Evolutionary conservation across 495 filamentous ascomycete genomes (phyloP), one percentile per base, ranked within the genome.

Genomic region (Penicillium steckii): DNA sequence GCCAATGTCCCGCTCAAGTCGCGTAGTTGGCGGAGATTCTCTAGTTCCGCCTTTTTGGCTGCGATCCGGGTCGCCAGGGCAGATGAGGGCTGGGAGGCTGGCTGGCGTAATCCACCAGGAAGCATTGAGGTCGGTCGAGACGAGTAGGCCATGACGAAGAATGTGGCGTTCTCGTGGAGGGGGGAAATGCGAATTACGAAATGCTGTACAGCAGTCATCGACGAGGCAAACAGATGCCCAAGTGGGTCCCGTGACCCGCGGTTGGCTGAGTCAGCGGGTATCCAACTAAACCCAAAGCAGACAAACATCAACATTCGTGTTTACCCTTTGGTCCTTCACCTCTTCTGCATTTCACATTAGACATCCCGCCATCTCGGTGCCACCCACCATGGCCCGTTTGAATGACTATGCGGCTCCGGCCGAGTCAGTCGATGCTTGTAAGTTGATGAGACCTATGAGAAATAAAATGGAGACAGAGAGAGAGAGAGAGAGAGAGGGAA

Each of bases 31-130:
- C 84, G 87, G 30, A 97, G 76, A 60, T 87, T 95, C 56, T 96
- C 91, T 12, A 98, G 80, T 67, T 98, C 94, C 35, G 86, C 86
- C 67, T 89, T 91, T 74, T 98, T 98, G 64, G 95, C 90, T 44
- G 88, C 86, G 67, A 98, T 91, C 45, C 95, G 87, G 23, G 90
- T 83, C 24, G 88, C 65, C n/a, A 98, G 77, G 22, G 86, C 83
- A 3, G 90, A 86, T 17, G 93, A 91, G 67, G 92, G 91, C 30
- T 87, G 82, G 63, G 35, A 77, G 72, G 44, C 71, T 68, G 69
- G 62, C 42, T 70, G 73, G 19, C 75, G 73, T 59, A 73, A 50
- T 19, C 59, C 65, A 46, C 60, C 57, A 13, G 68, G 69, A 27
- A 66, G 47, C 52, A 72, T 74, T 23, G 62, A 71, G n/a, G 67